Percentiles rank a stretch among this genome's conserved stretches.
phyloP scores from a whole-genome alignment of 352 stramenopile species.

The Pythium sukuiense region DNA sequence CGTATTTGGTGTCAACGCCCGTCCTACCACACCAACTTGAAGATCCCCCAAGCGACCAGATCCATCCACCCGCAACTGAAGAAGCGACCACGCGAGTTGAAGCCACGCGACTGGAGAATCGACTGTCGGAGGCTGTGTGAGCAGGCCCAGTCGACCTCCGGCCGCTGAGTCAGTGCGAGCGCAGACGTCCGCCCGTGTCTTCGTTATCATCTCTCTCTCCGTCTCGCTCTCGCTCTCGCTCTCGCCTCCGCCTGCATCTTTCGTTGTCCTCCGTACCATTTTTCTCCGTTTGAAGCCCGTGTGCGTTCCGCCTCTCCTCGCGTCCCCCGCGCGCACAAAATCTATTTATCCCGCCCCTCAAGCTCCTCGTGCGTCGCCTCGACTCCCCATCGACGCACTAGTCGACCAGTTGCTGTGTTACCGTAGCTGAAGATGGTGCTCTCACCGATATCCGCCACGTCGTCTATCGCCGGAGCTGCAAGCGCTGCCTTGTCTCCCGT shows the following conservation, averaged over 20 bases:
- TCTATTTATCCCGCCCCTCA: slow-evolving; percentile 1
- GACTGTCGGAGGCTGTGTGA: neutral
- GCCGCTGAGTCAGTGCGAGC: neutral
- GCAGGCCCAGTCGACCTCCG: neutral
- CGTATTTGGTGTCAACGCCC: neutral
- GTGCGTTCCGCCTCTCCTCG: neutral
- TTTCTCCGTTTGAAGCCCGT: neutral
- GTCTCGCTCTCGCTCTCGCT: neutral
- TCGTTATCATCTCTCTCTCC: neutral
- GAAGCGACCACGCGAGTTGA: neutral
- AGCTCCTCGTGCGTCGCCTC: neutral
- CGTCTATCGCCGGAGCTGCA: neutral
- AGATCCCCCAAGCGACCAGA: neutral
- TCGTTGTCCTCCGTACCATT: neutral
- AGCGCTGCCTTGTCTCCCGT: neutral
- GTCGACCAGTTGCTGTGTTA: neutral
- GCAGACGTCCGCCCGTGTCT: neutral
- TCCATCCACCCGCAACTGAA: neutral
- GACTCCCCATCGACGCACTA: neutral
- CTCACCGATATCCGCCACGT: slow-evolving; percentile 7
- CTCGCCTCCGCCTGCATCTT: neutral
- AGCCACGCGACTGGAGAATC: neutral
- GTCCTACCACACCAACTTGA: neutral
- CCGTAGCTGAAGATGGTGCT: slow-evolving; percentile 19
- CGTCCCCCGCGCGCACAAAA: neutral